These are phyloP conservation scores for Talaromyces atroroseus DNA, from an alignment of 2,329 filamentous ascomycete genomes.

Conservation along the genomic window DNA sequence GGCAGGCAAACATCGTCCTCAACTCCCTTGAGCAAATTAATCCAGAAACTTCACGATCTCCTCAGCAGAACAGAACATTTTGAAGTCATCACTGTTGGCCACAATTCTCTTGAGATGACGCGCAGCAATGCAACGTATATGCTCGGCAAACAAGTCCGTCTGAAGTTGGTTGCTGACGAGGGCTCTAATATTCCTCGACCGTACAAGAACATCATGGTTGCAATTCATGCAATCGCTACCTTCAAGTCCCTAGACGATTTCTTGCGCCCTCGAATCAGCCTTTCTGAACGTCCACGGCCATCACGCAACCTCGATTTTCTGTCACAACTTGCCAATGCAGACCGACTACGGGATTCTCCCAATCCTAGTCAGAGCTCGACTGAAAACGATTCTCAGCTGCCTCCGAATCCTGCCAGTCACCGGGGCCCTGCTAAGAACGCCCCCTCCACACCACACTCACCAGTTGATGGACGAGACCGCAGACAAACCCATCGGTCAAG, in stretches of 20 bases:
- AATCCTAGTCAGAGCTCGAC: slow-evolving; percentile 23
- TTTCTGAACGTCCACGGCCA: slow-evolving; percentile 67
- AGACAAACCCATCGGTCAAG: slow-evolving; percentile 57
- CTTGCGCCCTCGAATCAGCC: slow-evolving; percentile 77
- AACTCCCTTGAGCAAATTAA: slow-evolving; percentile 83
- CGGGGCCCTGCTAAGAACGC: slow-evolving; percentile 38
- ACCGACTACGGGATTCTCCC: slow-evolving; percentile 53
- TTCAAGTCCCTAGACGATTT: slow-evolving; percentile 98
- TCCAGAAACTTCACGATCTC: slow-evolving; percentile 91
- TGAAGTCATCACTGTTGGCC: slow-evolving; percentile 91
- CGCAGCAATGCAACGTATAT: slow-evolving; percentile 89
- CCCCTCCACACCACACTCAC: slow-evolving; percentile 39
- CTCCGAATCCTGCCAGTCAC: slow-evolving; percentile 17
- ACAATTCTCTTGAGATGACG: slow-evolving; percentile 84
- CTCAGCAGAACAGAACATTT: slow-evolving; percentile 97
- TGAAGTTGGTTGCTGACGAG: slow-evolving; percentile 79
- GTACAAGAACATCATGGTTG: slow-evolving; percentile 95
- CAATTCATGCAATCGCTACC: slow-evolving; percentile 95
- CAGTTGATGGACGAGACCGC: slow-evolving; percentile 36
- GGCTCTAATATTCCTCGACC: slow-evolving; percentile 81
- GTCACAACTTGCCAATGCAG: slow-evolving; percentile 68
- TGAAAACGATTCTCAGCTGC: slow-evolving; percentile 27
- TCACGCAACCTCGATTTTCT: slow-evolving; percentile 56
- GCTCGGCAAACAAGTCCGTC: slow-evolving; percentile 89
- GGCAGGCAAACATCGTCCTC: slow-evolving; percentile 61